Base-by-base conservation (phyloP, 78 protist species). In the Mantamonas sphyraenae region DNA sequence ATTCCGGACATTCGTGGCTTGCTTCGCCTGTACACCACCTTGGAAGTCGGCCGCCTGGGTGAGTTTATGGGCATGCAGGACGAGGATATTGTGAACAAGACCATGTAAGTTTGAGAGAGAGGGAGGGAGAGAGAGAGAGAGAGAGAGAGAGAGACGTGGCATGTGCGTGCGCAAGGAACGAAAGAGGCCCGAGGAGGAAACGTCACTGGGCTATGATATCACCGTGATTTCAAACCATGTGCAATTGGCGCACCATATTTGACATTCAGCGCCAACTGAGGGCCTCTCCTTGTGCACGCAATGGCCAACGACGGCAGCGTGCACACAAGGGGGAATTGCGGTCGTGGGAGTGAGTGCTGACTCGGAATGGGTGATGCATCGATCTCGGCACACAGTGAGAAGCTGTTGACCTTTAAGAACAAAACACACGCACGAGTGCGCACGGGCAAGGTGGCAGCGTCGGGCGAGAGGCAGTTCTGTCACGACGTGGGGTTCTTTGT, bases 1-100 rank as follows among this genome's bases (percentile, higher is more conserved):
- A 45, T 91, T 39, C 84, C 89, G 38, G 68, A 75, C 47, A 57
- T 90, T 50, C 87, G 95, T 80, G 33, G 74, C 38, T 87, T 77
- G 72, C 89, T 87, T 57, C 64, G 71, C 47, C 86, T 91, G 59
- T 91, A 91, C 90, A 77, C 89, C 50, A 55, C 88, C 31, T 75
- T 91, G 60, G 37, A 73, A 45, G 40, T 80, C 39, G 56, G 58
- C 53, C 74, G 83, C 59, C 65, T 75, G n/a, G 87, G 85, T 16
- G 42, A 22, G 50, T 76, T 84, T 33, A 72, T 82, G n/a, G 84
- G 68, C 42, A 56, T 57, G 42, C 76, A 71, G n/a, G 82, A 74
- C 50, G 70, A 26, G 19, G 64, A 47, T 26, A 20, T 47, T 53
- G 68, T 59, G 35, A 62, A 79, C n/a, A 77, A 82, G 26, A 67